Percentiles rank a stretch among this genome's conserved stretches.
Evolutionary conservation across 768 basidiomycete genomes (phyloP).

Genomic region (Boletus barrowsii): DNA sequence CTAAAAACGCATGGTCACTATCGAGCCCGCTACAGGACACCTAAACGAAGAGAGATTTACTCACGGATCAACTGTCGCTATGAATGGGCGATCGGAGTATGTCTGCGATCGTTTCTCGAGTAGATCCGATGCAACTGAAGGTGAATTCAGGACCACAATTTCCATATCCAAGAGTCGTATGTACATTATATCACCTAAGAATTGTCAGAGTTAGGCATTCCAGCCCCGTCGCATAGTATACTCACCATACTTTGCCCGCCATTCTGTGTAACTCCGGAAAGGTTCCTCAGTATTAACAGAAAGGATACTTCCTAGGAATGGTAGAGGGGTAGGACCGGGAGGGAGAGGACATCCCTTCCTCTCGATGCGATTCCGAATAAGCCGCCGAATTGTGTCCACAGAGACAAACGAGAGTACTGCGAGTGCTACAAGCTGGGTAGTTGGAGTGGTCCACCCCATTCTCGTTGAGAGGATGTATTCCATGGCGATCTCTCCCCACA

Average conservation of each 20-base stretch:
- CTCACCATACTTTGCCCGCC: constrained; percentile 19
- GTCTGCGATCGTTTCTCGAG: constrained; percentile 45
- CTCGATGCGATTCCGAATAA: constrained; percentile 7
- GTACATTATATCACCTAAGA: constrained; percentile 44
- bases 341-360: constrained; percentile 15
- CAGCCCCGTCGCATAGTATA: not conserved
- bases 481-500: not conserved
- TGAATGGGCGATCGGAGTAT: constrained; percentile 49
- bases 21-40: not conserved
- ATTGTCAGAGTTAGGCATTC: not conserved
- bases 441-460: constrained; percentile 11
- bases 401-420: not conserved
- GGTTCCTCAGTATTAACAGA: constrained; percentile 14
- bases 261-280: constrained; percentile 17
- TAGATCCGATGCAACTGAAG: constrained; percentile 41
- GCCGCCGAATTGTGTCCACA: not conserved
- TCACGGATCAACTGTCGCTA: constrained; percentile 18
- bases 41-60: not conserved
- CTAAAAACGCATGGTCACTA: not conserved
- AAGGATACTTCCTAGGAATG: constrained; percentile 19
- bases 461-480: not conserved
- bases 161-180: constrained; percentile 45
- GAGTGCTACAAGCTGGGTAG: constrained; percentile 3
- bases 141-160: constrained; percentile 45
- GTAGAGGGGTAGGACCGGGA: constrained; percentile 20